Evolutionary conservation across 306 rosid species (phyloP), one percentile per base, ranked within the genome.

Genomic region (Delonix regia): DNA sequence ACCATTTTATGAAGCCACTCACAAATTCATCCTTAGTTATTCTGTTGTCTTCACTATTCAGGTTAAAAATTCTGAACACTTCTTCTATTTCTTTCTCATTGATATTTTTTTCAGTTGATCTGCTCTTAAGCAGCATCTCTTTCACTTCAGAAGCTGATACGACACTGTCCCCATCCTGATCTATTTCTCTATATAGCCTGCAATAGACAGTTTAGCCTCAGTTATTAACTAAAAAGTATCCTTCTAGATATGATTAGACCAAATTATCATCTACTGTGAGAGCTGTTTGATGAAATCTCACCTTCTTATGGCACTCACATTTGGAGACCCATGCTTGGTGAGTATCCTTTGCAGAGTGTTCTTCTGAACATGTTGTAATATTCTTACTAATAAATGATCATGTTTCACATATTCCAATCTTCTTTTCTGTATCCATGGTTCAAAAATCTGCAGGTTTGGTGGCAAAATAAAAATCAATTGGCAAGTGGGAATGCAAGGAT

Each of bases 131-230:
- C 57, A 87, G 60, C 0, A 87, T 79, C 6, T 83, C 72, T 71
- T 52, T 77, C 3, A 87, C 39, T 56, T 87, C 72, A 70, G 88
- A 60, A 79, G 80, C 38, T 49, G 85, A 82, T 69, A 87, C 56
- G 24, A 65, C 72, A 69, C 78, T 75, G 64, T 82, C 84, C 33
- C 82, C 87, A 65, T 82, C 77, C 74, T 70, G 81, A 78, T 82
- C 87, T 16, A 87, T 61, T 65, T 85, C 87, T 52, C 25, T 80
- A 28, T 75, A 85, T 19, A 87, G 78, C 78, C 90, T 84, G 86
- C 78, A 84, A 67, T 53, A 15, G 30, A 14, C 7, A 45, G 19
- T 45, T 45, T 27, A 15, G 66, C 49, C 11, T 11, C 44, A 24
- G 27, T 56, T 57, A 16, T 7, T 65, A 60, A 19, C 34, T 57